Base-by-base conservation (phyloP, 306 rosid species). In the Spatholobus suberectus region DNA sequence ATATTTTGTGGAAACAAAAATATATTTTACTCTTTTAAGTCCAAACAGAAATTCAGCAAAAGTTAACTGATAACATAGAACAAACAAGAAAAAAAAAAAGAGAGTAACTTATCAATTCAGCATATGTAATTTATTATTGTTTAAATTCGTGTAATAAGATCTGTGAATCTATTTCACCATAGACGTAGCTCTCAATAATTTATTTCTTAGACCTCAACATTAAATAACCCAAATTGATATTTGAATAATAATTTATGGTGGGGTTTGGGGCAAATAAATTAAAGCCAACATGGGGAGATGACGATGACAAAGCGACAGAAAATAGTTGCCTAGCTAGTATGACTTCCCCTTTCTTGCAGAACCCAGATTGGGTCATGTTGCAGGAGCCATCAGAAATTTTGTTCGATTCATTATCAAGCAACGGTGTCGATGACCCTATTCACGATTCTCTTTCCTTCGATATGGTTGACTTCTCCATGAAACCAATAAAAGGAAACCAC, bases 371-470 rank as follows among this genome's bases (percentile, higher is more conserved):
- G 70, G 13, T 32, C 23, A 32, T 32, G 44, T 29, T 20, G 44
- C 69, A 47, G 6, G 80, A 84, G 6, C 41, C 82, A 14, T 68
- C 68, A 11, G 21, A 74, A 27, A 26, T 38, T 18, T 18, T 61
- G 6, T 70, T 81, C 4, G 52, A 76, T 46, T 46, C 85, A 9
- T 6, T 1, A 32, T 55, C 70, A 4, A 78, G 10, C 40, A 62
- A 20, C 11, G 27, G 21, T 35, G 29, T 40, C 13, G 18, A 43
- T 65, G 72, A 83, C 8, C 65, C 63, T 71, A 0, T 52, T 18
- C 66, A 49, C 15, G 88, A 85, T 81, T 81, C 63, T 9, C 88
- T 81, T 63, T 81, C 88, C 57, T 85, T 85, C 12, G 80, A 81
- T 5, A 81, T 81, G 83, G 80, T 85, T 52, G 88, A 85, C 41